Percentiles rank a stretch among this genome's conserved stretches.
phyloP scores from a whole-genome alignment of 2,329 filamentous ascomycete genomes.

The Alternaria ethzedia region DNA sequence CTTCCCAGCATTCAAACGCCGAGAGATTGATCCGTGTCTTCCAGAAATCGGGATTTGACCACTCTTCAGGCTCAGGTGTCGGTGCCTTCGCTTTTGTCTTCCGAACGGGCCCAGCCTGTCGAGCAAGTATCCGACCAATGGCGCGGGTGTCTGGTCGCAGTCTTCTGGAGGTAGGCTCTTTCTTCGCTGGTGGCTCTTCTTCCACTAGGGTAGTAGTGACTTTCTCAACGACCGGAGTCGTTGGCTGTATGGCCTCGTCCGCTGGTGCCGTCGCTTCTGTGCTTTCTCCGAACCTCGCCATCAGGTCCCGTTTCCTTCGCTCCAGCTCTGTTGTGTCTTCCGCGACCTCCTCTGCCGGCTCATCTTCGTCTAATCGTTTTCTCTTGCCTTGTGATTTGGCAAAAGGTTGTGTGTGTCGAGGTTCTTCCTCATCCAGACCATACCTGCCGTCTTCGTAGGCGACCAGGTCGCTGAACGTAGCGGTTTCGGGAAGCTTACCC shows the following conservation, averaged over 20 bases:
- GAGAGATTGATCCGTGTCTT: slow-evolving; percentile 73
- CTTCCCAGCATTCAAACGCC: slow-evolving; percentile 83
- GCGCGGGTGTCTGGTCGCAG: slow-evolving; percentile 34
- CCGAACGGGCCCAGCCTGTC: slow-evolving; percentile 32
- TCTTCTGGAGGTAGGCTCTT: slow-evolving; percentile 24
- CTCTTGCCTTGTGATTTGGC: slow-evolving; percentile 24
- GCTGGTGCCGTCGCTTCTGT: not conserved
- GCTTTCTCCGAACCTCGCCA: slow-evolving; percentile 23
- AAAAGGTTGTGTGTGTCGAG: slow-evolving; percentile 7
- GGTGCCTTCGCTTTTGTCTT: slow-evolving; percentile 26
- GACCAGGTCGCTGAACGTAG: slow-evolving; percentile 59
- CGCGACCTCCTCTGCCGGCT: slow-evolving; percentile 1
- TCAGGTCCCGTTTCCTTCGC: slow-evolving; percentile 29
- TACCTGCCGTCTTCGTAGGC: slow-evolving; percentile 51
- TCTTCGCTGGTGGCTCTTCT: slow-evolving; percentile 7
- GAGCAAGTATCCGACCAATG: slow-evolving; percentile 39
- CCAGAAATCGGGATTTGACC: slow-evolving; percentile 69
- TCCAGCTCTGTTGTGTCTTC: slow-evolving; percentile 27
- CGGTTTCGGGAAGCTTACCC: slow-evolving; percentile 59
- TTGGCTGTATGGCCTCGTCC: slow-evolving; percentile 1
- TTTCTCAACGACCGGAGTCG: not conserved
- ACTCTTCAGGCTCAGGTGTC: slow-evolving; percentile 34
- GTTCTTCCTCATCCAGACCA: not conserved
- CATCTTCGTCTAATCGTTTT: slow-evolving; percentile 32
- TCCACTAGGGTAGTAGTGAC: not conserved